These are phyloP conservation scores for Prunus padus DNA, from an alignment of 306 rosid genomes.

Conservation along the genomic window DNA sequence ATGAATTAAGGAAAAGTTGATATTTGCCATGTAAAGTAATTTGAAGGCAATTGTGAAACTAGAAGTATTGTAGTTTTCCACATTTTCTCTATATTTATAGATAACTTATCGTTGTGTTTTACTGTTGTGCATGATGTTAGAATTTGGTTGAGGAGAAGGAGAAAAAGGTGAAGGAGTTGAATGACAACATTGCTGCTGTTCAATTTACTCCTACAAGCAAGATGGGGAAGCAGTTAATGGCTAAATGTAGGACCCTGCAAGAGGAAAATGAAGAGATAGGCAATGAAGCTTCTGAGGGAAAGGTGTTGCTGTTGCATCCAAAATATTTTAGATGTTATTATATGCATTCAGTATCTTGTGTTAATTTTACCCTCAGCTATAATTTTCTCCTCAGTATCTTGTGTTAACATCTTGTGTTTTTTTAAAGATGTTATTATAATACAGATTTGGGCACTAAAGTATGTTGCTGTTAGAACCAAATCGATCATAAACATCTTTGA, in stretches of 20 bases:
- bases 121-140: constrained; percentile 34
- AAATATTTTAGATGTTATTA: background rate
- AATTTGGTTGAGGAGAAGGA: constrained; percentile 90
- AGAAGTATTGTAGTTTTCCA: background rate
- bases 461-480: background rate
- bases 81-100: background rate
- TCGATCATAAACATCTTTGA: background rate
- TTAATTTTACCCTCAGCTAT: background rate
- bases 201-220: constrained; percentile 90
- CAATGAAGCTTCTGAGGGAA: constrained; percentile 93
- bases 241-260: constrained; percentile 91
- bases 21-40: background rate
- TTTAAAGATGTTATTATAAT: background rate
- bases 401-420: too few species aligned
- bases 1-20: background rate
- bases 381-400: background rate
- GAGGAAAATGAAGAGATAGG: constrained; percentile 99
- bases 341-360: background rate
- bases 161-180: constrained; percentile 80
- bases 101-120: background rate
- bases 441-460: background rate
- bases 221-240: constrained; percentile 95
- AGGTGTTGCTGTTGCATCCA: constrained; percentile 45
- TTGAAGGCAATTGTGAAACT: background rate
- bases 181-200: constrained; percentile 79